Evolutionary conservation across 2,329 filamentous ascomycete genomes (phyloP).

Genomic region (Stagonosporopsis chrysanthemi): DNA sequence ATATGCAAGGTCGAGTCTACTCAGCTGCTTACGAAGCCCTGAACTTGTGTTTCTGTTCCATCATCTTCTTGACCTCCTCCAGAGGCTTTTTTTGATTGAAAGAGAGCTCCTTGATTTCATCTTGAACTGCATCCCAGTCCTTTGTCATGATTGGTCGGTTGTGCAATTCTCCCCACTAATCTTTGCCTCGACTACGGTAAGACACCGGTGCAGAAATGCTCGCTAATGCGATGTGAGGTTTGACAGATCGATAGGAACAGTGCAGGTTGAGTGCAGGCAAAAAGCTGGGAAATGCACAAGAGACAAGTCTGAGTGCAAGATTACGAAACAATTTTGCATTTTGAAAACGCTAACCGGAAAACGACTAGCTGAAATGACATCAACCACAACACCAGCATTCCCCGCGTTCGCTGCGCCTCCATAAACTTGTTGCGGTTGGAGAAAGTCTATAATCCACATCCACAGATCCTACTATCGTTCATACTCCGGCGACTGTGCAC

Average conservation of each 20-base stretch:
- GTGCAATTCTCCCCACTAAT: neutral
- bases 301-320: slow-evolving; percentile 5
- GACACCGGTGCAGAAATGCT: neutral
- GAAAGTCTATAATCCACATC: neutral
- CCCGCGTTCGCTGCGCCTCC: too few relatives aligned
- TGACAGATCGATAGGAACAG: neutral
- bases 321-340: slow-evolving; percentile 8
- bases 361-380: neutral
- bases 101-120: slow-evolving; percentile 44
- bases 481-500: slow-evolving; percentile 1
- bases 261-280: neutral
- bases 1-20: neutral
- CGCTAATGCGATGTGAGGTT: neutral
- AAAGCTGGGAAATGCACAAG: neutral
- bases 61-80: slow-evolving; percentile 43
- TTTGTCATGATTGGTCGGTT: slow-evolving; percentile 38
- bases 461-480: neutral
- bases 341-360: neutral
- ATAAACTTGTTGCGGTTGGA: neutral
- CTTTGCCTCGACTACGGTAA: neutral
- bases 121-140: slow-evolving; percentile 39
- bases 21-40: slow-evolving; percentile 41
- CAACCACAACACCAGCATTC: neutral
- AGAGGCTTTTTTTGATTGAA: slow-evolving; percentile 44
- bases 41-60: slow-evolving; percentile 45